A percentile compares a stretch with the other conserved stretches of the same genome.
Conservation (phyloP, 2,329 filamentous ascomycete genomes). For the Neonectria ditissima region DNA sequence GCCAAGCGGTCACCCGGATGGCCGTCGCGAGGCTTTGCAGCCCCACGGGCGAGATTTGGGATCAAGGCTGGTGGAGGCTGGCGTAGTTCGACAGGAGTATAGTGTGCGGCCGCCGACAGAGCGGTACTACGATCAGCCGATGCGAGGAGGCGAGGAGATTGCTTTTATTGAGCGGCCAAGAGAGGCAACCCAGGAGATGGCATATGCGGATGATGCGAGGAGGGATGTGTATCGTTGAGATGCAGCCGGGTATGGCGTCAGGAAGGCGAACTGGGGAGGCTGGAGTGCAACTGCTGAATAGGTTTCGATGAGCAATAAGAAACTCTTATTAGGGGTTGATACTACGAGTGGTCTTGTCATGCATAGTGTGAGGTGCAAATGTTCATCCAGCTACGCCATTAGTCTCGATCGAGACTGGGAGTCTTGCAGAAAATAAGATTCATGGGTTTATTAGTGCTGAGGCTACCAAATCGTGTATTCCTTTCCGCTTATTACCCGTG, state of each 20-base stretch:
- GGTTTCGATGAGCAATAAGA: slow-evolving; percentile 12
- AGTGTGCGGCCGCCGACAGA: slow-evolving; percentile 58
- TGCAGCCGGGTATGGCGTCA: background rate
- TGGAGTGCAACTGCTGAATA: slow-evolving; percentile 8
- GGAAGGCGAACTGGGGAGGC: background rate
- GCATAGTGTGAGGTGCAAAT: background rate
- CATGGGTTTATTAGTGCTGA: too few relatives aligned
- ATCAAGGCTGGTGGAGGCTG: slow-evolving; percentile 41
- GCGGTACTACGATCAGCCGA: slow-evolving; percentile 56
- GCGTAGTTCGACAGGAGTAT: slow-evolving; percentile 49
- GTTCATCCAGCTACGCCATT: too few relatives aligned
- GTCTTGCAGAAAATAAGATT: too few relatives aligned
- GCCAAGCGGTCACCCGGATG: slow-evolving; percentile 44
- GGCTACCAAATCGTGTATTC: too few relatives aligned
- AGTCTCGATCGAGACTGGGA: too few relatives aligned
- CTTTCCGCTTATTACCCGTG: too few relatives aligned
- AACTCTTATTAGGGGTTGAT: slow-evolving; percentile 4
- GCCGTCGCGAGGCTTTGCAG: slow-evolving; percentile 46
- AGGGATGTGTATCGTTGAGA: slow-evolving; percentile 52
- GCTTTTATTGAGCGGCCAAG: slow-evolving; percentile 59
- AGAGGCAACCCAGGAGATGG: slow-evolving; percentile 56
- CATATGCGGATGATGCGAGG: slow-evolving; percentile 58
- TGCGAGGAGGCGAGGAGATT: slow-evolving; percentile 52
- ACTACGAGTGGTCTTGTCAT: background rate
- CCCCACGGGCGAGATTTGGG: slow-evolving; percentile 50